Base-by-base conservation (phyloP, 1,139 yeast species). In the Yamadazyma atlantica region DNA sequence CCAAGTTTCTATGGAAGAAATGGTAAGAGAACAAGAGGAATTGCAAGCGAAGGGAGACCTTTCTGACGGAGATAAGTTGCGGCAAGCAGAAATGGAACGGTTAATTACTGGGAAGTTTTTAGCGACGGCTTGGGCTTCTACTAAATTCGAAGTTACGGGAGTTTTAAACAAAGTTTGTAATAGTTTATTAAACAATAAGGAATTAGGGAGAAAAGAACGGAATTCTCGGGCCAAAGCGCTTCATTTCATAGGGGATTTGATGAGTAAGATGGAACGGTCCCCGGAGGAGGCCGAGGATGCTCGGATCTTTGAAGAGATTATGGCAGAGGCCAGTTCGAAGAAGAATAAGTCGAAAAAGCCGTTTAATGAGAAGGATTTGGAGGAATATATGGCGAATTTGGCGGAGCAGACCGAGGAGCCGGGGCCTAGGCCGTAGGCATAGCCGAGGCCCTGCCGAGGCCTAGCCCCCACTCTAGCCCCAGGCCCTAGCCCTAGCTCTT, bases 121-220 rank as follows among this genome's bases (percentile, higher is more conserved):
- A 39, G 85, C 84, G 13, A 82, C 87, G 8, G 88, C 86, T 16
- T 85, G 95, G 95, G 85, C 84, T 1, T 73, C 85, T 29, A 80
- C 88, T 12, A 83, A 81, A 51, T 84, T 78, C 53, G 95, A 85
- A 59, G 80, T 84, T 33, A 80, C 82, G 33, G 77, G 81, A 19
- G 76, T 83, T 5, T 62, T 85, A 48, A 78, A 79, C 48, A 82
- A 78, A 46, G 90, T 84, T 9, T 80, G 87, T 53, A 75, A 78
- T 40, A 67, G 62, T 42, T 64, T 85, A 1, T 64, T 85, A 42
- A 69, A 71, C 41, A 89, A 84, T 49, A 82, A 80, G 53, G 41
- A 59, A 0, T 64, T 80, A 9, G 53, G 73, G 3, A 61, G 73
- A 29, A 79, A 78, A 47, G 76, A 69, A 37, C 66, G 85, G 46